phyloP scores from a whole-genome alignment of 2,329 filamentous ascomycete species.

The Domatiomyces globalis region DNA sequence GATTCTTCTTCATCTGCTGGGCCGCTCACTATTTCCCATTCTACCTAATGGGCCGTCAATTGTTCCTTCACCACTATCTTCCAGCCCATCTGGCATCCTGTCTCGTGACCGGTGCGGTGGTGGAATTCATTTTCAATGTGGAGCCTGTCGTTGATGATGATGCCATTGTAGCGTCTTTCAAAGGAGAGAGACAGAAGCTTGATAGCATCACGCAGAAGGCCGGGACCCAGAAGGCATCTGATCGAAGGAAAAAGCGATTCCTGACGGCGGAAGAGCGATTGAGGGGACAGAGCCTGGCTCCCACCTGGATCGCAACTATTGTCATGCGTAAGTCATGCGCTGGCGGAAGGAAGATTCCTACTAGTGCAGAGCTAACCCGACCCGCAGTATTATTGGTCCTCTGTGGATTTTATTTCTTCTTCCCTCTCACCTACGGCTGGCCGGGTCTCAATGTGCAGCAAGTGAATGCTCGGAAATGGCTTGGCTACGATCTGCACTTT shows the following conservation, averaged over 20 bases:
- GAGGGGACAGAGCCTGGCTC: slow-evolving; percentile 59
- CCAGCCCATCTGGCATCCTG: slow-evolving; percentile 84
- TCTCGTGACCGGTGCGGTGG: slow-evolving; percentile 74
- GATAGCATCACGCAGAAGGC: slow-evolving; percentile 29
- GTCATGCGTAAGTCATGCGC: slow-evolving; percentile 37
- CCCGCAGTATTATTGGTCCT: slow-evolving; percentile 43
- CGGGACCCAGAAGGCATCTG: slow-evolving; percentile 4
- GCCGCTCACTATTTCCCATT: slow-evolving; percentile 95
- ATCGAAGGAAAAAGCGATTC: slow-evolving; percentile 38
- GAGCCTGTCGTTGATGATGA: slow-evolving; percentile 48
- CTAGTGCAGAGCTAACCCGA: not conserved
- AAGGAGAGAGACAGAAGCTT: slow-evolving; percentile 10
- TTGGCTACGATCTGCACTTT: slow-evolving; percentile 95
- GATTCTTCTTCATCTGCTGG: slow-evolving; percentile 98
- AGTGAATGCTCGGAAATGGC: slow-evolving; percentile 78
- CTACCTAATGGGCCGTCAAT: slow-evolving; percentile 93
- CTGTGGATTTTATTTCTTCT: slow-evolving; percentile 81
- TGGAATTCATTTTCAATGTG: slow-evolving; percentile 93
- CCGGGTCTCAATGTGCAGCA: slow-evolving; percentile 63
- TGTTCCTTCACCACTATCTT: slow-evolving; percentile 96
- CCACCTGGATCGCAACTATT: slow-evolving; percentile 62
- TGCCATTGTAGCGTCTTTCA: slow-evolving; percentile 19
- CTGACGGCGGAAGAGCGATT: slow-evolving; percentile 71
- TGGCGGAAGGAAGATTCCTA: too few relatives aligned
- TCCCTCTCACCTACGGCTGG: slow-evolving; percentile 88